Base-by-base conservation (phyloP, 768 basidiomycete genomes). In the Hysterangium stoloniferum region DNA sequence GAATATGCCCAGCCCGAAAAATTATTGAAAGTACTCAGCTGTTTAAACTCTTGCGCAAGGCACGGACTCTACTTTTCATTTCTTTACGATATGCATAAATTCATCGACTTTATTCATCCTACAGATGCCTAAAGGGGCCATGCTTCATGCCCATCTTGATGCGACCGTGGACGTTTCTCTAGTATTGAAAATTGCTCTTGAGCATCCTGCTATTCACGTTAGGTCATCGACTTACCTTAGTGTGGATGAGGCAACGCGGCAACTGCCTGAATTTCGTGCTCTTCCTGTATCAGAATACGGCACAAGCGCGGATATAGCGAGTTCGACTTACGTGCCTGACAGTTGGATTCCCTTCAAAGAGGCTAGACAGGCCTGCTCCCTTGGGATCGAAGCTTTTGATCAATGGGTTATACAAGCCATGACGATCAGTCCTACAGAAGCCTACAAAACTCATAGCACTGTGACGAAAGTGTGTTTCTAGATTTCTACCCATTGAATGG, bases 71-170 rank as follows among this genome's bases (percentile, higher is more conserved):
- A 38, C 20, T 19, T 34, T 20, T 41, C 31, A 44, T 33, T 8
- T 29, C n/a, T 20, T n/a, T n/a, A 33, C 11, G 47, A 25, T 28
- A 25, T 15, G 33, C 33, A 42, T 47, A 31, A 34, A 38, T 40
- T 36, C 17, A 29, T 19, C 9, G 13, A 3, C 6, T 31, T 35
- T 17, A 38, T 35, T 40, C 17, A 33, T 31, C 2, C 20, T 52
- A 25, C 24, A 84, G 82, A 86, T 89, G 83, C 86, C 86, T 2
- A 89, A 88, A 64, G 87, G 86, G 34, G 84, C 75, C 1, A 69
- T 89, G 3, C 68, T 90, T 12, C 86, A 89, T 56, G 77, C 72
- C 0, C 86, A 89, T 60, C 68, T 89, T n/a, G 84, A 85, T 58
- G 80, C 84, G 17, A 84, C 78, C 0, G 81, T 85, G 20, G 76